Base-by-base conservation (phyloP, 805 yeast species). In the Isabelozyma gotoi region DNA sequence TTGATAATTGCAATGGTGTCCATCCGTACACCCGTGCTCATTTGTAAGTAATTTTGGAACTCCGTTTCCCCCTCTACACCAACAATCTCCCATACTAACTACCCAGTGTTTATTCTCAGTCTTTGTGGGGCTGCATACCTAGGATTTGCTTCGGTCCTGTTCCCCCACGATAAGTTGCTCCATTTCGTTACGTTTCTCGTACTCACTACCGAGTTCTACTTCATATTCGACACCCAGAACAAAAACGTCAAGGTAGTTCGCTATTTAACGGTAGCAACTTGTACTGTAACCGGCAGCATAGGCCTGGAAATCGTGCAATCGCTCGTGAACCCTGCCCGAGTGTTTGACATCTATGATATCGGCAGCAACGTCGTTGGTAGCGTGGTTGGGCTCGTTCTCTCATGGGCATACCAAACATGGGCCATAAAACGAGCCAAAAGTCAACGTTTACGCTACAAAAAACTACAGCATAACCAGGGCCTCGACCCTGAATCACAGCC, bases 251-350 rank as follows among this genome's bases (percentile, higher is more conserved):
- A 62, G 45, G 49, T 54, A 8, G 43, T 68, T 15, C 48, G 74
- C 17, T 61, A 49, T 19, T 20, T 76, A 31, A 68, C 80, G 0
- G 46, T 76, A 7, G 12, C 65, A 0, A 50, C 68, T 3, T 80
- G 85, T 53, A 73, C 80, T 0, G n/a, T 74, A 2, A 67, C 65
- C 2, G 82, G 74, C 0, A 63, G 77, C 11, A 55, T 80, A 3
- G 63, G 66, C 2, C 81, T 81, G 60, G 87, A 81, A 52, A 61
- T 73, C 38, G 42, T 71, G 1, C 87, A 81, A 49, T 69, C 70
- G 14, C 6, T 64, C 14, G 59, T 79, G 2, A 70, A 77, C 32
- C 74, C 81, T 1, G 52, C 47, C 3, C 53, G 87, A 41, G 60
- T 61, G 0, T 81, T 80, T 57, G 87, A 81, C 47, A 38, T 55